Conservation (phyloP, 2,329 filamentous ascomycete genomes). For the Aspergillus vadensis region DNA sequence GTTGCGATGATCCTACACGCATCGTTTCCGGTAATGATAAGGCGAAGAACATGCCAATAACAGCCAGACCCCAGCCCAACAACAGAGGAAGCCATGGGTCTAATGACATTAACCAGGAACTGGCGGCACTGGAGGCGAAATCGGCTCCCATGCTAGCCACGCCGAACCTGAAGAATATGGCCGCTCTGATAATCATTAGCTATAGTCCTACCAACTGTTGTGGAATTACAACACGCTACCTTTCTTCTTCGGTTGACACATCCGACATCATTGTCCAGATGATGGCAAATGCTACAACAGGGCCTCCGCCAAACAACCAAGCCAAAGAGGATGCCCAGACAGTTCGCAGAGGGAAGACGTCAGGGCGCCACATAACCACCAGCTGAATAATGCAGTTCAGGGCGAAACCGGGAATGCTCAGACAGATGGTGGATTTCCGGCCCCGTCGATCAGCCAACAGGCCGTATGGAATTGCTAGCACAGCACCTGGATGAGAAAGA, state of each 20-base stretch:
- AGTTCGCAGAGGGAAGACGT: constrained; percentile 48
- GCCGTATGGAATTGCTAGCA: constrained; percentile 54
- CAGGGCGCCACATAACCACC: constrained; percentile 40
- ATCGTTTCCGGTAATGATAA: constrained; percentile 45
- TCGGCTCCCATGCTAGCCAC: constrained; percentile 44
- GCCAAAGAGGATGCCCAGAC: constrained; percentile 53
- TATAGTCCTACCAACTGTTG: constrained; percentile 27
- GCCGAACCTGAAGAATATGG: constrained; percentile 45
- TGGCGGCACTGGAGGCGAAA: constrained; percentile 41
- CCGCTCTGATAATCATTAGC: constrained; percentile 31
- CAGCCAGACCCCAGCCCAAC: constrained; percentile 37
- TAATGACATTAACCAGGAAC: constrained; percentile 44
- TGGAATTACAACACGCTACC: constrained; percentile 26
- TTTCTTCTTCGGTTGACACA: constrained; percentile 50
- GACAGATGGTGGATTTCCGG: constrained; percentile 48
- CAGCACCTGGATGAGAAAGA: constrained; percentile 37
- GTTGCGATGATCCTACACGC: constrained; percentile 26
- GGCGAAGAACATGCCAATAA: constrained; percentile 36
- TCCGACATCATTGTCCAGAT: constrained; percentile 56
- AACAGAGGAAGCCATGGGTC: constrained; percentile 46
- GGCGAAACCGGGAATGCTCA: constrained; percentile 46
- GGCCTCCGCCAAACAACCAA: constrained; percentile 51
- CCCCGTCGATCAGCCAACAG: constrained; percentile 52
- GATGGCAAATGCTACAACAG: constrained; percentile 50
- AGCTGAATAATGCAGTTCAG: constrained; percentile 38